Evolutionary conservation across 75 land plant genomes (phyloP).

Genomic region (Cunninghamia lanceolata): DNA sequence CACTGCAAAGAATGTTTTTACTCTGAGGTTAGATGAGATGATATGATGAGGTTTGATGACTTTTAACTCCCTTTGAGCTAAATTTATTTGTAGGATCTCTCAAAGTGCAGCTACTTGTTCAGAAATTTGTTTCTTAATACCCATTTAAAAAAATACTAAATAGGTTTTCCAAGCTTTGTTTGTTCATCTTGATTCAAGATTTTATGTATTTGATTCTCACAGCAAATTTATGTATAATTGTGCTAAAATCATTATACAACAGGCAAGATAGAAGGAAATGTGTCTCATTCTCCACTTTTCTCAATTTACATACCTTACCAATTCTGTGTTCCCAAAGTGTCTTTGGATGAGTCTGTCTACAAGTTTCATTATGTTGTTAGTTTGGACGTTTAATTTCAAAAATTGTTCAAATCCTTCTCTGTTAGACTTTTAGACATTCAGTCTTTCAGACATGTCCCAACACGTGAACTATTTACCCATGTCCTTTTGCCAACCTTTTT

Average conservation of each 20-base stretch:
- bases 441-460: background rate
- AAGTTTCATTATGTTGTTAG: background rate
- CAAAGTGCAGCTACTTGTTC: background rate
- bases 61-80: background rate
- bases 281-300: background rate
- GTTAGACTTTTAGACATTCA: background rate
- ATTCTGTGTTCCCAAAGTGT: background rate
- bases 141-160: background rate
- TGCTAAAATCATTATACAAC: background rate
- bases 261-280: background rate
- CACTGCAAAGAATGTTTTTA: background rate
- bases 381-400: background rate
- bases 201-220: background rate
- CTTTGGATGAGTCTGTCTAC: background rate
- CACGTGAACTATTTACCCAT: background rate
- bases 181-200: background rate
- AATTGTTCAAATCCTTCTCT: background rate
- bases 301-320: no score
- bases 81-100: background rate
- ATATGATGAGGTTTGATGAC: background rate
- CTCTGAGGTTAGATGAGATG: background rate
- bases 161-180: background rate
- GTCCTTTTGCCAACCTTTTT: background rate
- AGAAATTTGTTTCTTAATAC: background rate
- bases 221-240: background rate